phyloP scores from a whole-genome alignment of 768 basidiomycete genomes.

The Leccinum olivaceopallidum region DNA sequence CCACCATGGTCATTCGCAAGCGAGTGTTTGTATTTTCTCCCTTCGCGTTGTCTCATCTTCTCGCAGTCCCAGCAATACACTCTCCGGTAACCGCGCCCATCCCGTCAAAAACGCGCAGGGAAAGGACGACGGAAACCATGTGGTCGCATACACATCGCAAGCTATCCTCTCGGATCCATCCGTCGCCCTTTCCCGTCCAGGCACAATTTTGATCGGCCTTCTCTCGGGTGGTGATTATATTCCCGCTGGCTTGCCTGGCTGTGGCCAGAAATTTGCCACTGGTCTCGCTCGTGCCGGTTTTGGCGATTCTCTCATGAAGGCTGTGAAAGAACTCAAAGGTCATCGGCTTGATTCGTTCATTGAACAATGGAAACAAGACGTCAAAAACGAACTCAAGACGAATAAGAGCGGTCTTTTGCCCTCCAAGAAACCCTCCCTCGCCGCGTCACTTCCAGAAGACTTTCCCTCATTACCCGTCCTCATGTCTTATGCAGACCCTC shows the following conservation, averaged over 20 bases:
- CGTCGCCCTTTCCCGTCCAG: slow-evolving; percentile 55
- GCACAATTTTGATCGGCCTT: slow-evolving; percentile 80
- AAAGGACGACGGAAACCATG: slow-evolving; percentile 72
- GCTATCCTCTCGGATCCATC: slow-evolving; percentile 45
- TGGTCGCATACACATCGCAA: slow-evolving; percentile 39
- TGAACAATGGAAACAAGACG: slow-evolving; percentile 57
- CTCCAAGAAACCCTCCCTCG: slow-evolving; percentile 62
- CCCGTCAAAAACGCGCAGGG: slow-evolving; percentile 65
- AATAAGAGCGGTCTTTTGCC: slow-evolving; percentile 65
- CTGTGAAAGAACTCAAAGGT: slow-evolving; percentile 50
- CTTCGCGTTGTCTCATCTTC: slow-evolving; percentile 6
- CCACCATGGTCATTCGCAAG: slow-evolving; percentile 83
- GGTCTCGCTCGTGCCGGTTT: slow-evolving; percentile 83
- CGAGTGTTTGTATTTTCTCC: slow-evolving; percentile 30
- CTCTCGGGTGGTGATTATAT: slow-evolving; percentile 92
- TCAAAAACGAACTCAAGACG: slow-evolving; percentile 66
- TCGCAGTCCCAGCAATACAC: slow-evolving; percentile 63
- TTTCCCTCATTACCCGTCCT: slow-evolving; percentile 78
- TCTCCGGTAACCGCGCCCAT: slow-evolving; percentile 70
- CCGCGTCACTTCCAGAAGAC: slow-evolving; percentile 58
- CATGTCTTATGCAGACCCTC: slow-evolving; percentile 74
- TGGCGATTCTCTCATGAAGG: slow-evolving; percentile 65
- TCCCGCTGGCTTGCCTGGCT: slow-evolving; percentile 64
- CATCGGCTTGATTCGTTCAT: slow-evolving; percentile 54
- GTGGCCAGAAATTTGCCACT: slow-evolving; percentile 70